Base-by-base conservation (phyloP, 371 early-diverging fungal genomes). In the Scutellospora calospora region DNA sequence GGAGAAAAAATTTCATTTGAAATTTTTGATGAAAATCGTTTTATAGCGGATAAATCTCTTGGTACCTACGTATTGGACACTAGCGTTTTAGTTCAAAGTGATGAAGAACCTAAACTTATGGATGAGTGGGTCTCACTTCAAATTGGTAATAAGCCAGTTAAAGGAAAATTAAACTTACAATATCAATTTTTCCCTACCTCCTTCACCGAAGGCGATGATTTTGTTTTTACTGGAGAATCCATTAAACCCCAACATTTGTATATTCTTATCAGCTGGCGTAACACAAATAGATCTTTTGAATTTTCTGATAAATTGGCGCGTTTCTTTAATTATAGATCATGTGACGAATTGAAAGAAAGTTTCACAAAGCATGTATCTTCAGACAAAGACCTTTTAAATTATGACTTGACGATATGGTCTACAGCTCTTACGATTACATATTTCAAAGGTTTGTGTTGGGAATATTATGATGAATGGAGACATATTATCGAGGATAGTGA, bases 401-500 rank as follows among this genome's bases (percentile, higher is more conserved):
- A 45, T 33, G 54, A 68, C 31, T 14, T 68, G 11, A 20, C 29
- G 20, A 52, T 65, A 12, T 52, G n/a, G 51, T 27, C 68, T 4
- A 79, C 79, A 35, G 79, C 79, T 29, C 45, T 79, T 31, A 22
- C 49, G 9, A 79, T 68, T 27, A 68, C 51, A 6, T 68, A 66
- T n/a, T 8, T 79, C 20, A 79, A 52, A 25, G 1, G 66, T 16
- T n/a, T 79, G 31, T 79, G 68, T 27, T 79, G 79, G 79, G 52
- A 79, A 63, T 27, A 52, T 31, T 25, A 51, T 54, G 20, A 18
- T n/a, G 79, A 79, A 54, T 79, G 79, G 79, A 68, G n/a, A 45
- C 3, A 25, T 18, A 11, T 68, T 38, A 25, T 38, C 6, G 33
- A 33, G 14, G 54, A 68, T 5, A 66, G 55, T 33, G 79, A 79